Base-by-base conservation (phyloP, 2,329 filamentous ascomycete genomes). In the Cryphonectria japonica region DNA sequence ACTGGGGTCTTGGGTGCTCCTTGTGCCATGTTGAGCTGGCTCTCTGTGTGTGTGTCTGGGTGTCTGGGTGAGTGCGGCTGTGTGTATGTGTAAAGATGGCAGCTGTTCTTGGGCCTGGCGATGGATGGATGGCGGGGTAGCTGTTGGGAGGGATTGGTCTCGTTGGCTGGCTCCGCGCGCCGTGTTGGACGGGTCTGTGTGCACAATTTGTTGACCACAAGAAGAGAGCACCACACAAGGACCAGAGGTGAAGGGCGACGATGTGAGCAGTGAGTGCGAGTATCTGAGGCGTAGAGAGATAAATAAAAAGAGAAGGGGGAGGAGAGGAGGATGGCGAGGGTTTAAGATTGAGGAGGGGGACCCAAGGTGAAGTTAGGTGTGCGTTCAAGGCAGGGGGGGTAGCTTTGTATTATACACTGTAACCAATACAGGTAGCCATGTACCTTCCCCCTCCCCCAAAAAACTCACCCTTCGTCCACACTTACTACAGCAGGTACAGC, bases 1-100 rank as follows among this genome's bases (percentile, higher is more conserved):
- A 92, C 90, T 64, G 86, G 87, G 76, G 76, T 78, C 80, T 84
- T 86, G 77, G 80, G 75, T 71, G 81, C 80, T 74, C 78, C 79
- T 77, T 82, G 82, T 77, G 83, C 83, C 86, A 88, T 88, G 57
- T 32, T 68, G 54, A 41, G 67, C 67, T 60, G 57, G 57, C 26
- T 41, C 72, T 73, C 29, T 4, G 26, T n/a, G 22, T 41, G 72
- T 73, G 62, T 8, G 39, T 46, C 26, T 26, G 26, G 26, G 43
- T 46, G 43, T 46, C 5, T 46, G 43, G 43, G 43, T 19, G 43
- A 46, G 43, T 46, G 43, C 43, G 43, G 43, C 16, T 46, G 43
- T 50, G 46, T n/a, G 22, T 50, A 9, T 50, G 46, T n/a, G 22
- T 9, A 50, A n/a, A 7, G 46, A 11, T 50, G 63, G 63, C 11